phyloP scores from a whole-genome alignment of 257 asterid genomes.

The Linaria vulgaris region DNA sequence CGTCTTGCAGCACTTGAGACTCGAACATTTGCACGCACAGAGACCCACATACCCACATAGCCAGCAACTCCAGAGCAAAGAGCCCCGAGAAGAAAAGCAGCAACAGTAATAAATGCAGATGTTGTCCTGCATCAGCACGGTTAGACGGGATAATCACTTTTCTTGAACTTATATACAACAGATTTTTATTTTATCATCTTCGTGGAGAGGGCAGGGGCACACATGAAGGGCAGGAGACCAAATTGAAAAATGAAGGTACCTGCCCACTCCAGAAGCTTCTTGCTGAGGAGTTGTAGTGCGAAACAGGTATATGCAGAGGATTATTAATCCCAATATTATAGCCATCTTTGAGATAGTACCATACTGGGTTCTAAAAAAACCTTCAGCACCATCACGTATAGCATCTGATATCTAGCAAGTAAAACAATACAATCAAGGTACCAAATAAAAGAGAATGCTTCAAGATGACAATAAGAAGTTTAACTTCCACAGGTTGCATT shows the following conservation, averaged over 20 bases:
- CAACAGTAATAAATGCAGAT: conserved; percentile 84
- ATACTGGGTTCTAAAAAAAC: conserved; percentile 94
- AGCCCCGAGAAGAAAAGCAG: conserved; percentile 92
- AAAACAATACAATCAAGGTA: conserved; percentile 36
- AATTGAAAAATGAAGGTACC: conserved; percentile 43
- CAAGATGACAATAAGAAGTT: neutral
- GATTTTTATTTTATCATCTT: neutral
- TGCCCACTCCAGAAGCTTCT: conserved; percentile 89
- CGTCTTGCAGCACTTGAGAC: conserved; percentile 99
- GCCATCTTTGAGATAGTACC: conserved; percentile 98
- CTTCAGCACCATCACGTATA: conserved; percentile 99
- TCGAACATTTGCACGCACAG: conserved; percentile 98
- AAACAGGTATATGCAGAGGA: conserved; percentile 77
- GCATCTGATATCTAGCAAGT: conserved; percentile 93
- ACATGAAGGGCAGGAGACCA: conserved; percentile 9
- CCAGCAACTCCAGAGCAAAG: conserved; percentile 98
- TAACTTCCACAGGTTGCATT: conserved; percentile 7
- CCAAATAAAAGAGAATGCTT: conserved; percentile 19
- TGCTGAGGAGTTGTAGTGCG: conserved; percentile 91
- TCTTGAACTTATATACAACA: neutral
- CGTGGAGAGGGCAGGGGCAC: neutral
- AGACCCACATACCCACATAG: conserved; percentile 99
- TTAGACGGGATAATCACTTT: conserved; percentile 20
- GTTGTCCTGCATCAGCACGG: conserved; percentile 57
- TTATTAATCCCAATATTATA: conserved; percentile 60